A percentile compares a stretch with the other conserved stretches of the same genome.
Conservation (phyloP, 495 filamentous ascomycete genomes). For the Staphylotrichum tortipilum region DNA sequence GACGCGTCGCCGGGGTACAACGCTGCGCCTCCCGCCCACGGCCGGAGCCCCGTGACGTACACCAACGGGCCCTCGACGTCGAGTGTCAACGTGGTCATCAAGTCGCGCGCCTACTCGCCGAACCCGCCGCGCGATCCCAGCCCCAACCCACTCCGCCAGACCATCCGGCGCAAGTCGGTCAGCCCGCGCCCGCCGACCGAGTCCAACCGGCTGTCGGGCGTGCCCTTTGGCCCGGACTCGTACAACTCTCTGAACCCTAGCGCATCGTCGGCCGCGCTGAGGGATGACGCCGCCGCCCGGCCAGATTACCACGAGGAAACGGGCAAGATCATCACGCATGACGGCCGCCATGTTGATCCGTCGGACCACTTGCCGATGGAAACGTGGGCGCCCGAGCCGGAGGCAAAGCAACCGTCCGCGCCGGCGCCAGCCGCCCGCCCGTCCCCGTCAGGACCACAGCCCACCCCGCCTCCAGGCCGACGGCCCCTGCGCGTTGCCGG, state of each 20-base stretch:
- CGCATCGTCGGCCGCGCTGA: conserved; percentile 26
- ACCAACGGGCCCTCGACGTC: conserved; percentile 32
- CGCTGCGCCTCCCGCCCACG: conserved; percentile 11
- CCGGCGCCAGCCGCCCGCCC: conserved; percentile 41
- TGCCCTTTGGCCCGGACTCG: conserved; percentile 85
- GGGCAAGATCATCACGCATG: conserved; percentile 66
- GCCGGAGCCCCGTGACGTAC: conserved; percentile 30
- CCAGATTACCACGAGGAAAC: conserved; percentile 36
- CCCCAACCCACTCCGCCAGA: conserved; percentile 27
- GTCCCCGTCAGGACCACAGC: conserved; percentile 38
- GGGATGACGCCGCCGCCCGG: conserved; percentile 16
- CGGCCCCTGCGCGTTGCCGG: conserved; percentile 21
- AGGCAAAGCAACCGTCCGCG: conserved; percentile 54
- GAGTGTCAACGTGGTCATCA: conserved; percentile 24
- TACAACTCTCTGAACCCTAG: conserved; percentile 68
- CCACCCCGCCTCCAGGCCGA: conserved; percentile 32
- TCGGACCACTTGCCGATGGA: conserved; percentile 87
- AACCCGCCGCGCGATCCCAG: conserved; percentile 34
- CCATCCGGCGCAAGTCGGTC: conserved; percentile 64
- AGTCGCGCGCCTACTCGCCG: conserved; percentile 50
- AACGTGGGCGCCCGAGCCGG: conserved; percentile 90
- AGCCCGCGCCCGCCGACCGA: conserved; percentile 60
- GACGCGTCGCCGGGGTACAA: conserved; percentile 18
- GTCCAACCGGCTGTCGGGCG: conserved; percentile 46
- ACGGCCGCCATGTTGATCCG: conserved; percentile 83